A percentile compares a stretch with the other conserved stretches of the same genome.
These are phyloP conservation scores for Iodosphaeria phyllophila DNA, from an alignment of 2,329 filamentous ascomycete genomes.

Conservation along the genomic window DNA sequence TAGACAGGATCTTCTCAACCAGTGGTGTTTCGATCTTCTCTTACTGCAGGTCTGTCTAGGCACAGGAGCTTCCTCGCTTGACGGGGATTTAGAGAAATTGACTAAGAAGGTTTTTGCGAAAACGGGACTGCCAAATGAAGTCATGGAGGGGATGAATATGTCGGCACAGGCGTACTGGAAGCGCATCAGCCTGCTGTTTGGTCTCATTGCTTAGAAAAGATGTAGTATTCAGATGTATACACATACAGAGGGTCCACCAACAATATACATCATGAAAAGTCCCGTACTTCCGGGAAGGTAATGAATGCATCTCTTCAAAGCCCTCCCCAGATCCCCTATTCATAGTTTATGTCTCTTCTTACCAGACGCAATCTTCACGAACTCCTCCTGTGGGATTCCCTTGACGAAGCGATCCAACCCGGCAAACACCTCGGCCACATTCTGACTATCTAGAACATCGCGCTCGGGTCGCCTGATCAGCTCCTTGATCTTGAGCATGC, in stretches of 20 bases:
- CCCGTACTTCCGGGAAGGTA: not conserved
- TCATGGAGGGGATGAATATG: slow-evolving; percentile 36
- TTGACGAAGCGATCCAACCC: slow-evolving; percentile 65
- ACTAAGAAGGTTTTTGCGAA: slow-evolving; percentile 24
- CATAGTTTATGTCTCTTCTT: slow-evolving; percentile 94
- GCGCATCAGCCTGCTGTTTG: slow-evolving; percentile 66
- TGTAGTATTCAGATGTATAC: slow-evolving; percentile 4
- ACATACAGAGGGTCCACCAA: slow-evolving; percentile 1
- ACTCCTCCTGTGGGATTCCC: slow-evolving; percentile 77
- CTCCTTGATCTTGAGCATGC: slow-evolving; percentile 68
- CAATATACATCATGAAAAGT: not conserved
- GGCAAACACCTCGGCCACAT: slow-evolving; percentile 68
- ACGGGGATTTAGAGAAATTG: slow-evolving; percentile 21
- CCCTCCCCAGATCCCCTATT: no score
- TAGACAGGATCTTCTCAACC: slow-evolving; percentile 30
- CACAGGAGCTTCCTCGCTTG: slow-evolving; percentile 6
- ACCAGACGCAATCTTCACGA: slow-evolving; percentile 64
- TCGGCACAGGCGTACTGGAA: slow-evolving; percentile 64
- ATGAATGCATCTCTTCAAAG: not conserved
- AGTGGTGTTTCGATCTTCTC: slow-evolving; percentile 42
- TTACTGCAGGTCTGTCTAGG: slow-evolving; percentile 29
- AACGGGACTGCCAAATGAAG: slow-evolving; percentile 28
- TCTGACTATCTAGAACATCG: slow-evolving; percentile 57
- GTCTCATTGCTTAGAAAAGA: slow-evolving; percentile 33
- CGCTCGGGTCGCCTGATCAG: slow-evolving; percentile 58